Evolutionary conservation across 352 stramenopile genomes (phyloP), one percentile per base, ranked within the genome.

Genomic region (Hyaloperonospora brassicae): DNA sequence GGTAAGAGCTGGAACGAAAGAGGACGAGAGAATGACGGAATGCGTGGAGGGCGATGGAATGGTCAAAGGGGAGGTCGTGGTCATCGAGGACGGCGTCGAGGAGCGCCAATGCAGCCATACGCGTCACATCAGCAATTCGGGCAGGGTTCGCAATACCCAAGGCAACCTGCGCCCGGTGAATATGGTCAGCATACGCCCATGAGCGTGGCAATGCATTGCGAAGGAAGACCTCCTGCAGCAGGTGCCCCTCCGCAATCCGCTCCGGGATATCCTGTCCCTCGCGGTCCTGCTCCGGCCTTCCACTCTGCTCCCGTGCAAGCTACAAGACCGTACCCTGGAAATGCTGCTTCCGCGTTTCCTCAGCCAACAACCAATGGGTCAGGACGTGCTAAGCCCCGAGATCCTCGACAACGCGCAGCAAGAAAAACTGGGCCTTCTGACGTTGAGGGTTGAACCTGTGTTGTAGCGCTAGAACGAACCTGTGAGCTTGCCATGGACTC

Each of bases 391-490:
- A 66, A 71, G 52, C 55, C 66, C 52, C 62, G 66, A 66, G 66
- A 74, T 64, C 66, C 66, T 51, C 58, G 66, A 47, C 66, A 74
- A 47, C 62, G 66, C 30, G 22, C 42, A 53, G 64, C 61, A 67
- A 55, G 57, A 61, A 43, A 54, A 48, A 23, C 45, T 34, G 52
- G 47, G 21, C 46, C 35, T 47, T 51, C 45, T 35, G 52, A 43
- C 36, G 56, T 48, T 50, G 47, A 46, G 50, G 45, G 42, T 40
- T 72, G 52, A 61, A 2, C 7, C 43, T 47, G 36, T 41, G 31
- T 51, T 47, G 47, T 25, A 46, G 44, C 45, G 50, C 11, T 22
- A 57, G 45, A 24, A 45, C 41, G 31, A 54, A 50, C n/a, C 35
- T 39, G 13, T 14, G 47, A 44, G 7, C 3, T 51, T 54, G 46